Percentiles rank a stretch among this genome's conserved stretches.
Evolutionary conservation across 2,329 filamentous ascomycete species (phyloP).

Genomic region (Decorospora gaudefroyi): DNA sequence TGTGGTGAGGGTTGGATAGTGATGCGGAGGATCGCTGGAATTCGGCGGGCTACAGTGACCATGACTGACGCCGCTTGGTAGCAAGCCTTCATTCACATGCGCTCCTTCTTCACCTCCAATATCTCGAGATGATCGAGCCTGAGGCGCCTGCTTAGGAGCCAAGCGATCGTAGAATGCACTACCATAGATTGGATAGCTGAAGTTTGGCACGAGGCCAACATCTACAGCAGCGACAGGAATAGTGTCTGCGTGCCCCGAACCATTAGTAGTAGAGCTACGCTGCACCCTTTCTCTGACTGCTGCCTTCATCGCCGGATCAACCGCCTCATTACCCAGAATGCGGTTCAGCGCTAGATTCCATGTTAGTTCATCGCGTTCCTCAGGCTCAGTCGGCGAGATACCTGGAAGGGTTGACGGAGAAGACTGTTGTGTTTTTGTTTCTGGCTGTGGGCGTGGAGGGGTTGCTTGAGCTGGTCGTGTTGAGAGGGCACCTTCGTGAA

Average conservation of each 20-base stretch:
- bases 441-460: too few relatives aligned
- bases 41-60: background rate
- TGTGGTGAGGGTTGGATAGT: background rate
- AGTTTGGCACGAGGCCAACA: slow-evolving; percentile 30
- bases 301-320: slow-evolving; percentile 10
- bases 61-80: background rate
- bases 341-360: slow-evolving; percentile 19
- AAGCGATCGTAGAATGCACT: slow-evolving; percentile 20
- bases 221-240: background rate
- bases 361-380: slow-evolving; percentile 4
- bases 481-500: too few relatives aligned
- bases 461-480: background rate
- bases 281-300: slow-evolving; percentile 8
- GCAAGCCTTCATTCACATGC: background rate
- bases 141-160: background rate
- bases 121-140: background rate
- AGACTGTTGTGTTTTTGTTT: background rate
- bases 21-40: slow-evolving; percentile 3
- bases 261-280: background rate
- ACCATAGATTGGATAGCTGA: slow-evolving; percentile 24
- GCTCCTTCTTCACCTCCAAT: background rate
- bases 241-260: background rate
- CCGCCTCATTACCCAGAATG: slow-evolving; percentile 8
- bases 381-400: background rate
- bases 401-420: background rate